Percentiles rank a stretch among this genome's conserved stretches.
Conservation (phyloP, 1,139 yeast species). For the Petasospora fabianii region DNA sequence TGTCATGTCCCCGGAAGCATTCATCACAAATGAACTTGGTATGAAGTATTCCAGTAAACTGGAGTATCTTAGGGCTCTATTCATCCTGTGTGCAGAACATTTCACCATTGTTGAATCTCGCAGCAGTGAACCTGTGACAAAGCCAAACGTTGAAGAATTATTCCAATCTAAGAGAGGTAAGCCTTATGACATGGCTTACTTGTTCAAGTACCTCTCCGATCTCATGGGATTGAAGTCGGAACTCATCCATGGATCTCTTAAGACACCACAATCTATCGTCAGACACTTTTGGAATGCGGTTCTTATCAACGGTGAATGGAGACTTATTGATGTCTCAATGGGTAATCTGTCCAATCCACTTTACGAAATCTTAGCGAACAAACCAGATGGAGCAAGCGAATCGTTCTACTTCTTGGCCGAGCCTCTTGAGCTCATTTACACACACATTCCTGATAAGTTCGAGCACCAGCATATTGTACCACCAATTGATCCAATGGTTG, state of each 20-base stretch:
- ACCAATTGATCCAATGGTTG: constrained; percentile 73
- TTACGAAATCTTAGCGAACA: constrained; percentile 33
- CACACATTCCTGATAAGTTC: constrained; percentile 80
- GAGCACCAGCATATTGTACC: constrained; percentile 85
- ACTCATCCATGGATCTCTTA: constrained; percentile 77
- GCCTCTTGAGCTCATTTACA: constrained; percentile 71
- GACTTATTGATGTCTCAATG: constrained; percentile 66
- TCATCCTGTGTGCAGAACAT: constrained; percentile 53
- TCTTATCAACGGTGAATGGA: constrained; percentile 68
- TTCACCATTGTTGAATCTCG: constrained; percentile 35
- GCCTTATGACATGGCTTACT: constrained; percentile 70
- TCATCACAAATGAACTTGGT: constrained; percentile 43
- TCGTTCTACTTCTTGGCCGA: constrained; percentile 71
- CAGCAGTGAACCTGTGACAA: constrained; percentile 27
- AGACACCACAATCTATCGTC: constrained; percentile 66
- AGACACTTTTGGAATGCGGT: constrained; percentile 92
- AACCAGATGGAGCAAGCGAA: constrained; percentile 30
- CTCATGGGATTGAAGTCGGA: constrained; percentile 71
- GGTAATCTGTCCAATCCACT: constrained; percentile 56
- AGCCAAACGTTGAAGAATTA: constrained; percentile 28
- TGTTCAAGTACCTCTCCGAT: constrained; percentile 70
- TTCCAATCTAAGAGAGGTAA: constrained; percentile 48
- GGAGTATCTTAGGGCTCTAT: constrained; percentile 60
- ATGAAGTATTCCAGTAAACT: constrained; percentile 40
- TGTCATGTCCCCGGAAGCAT: constrained; percentile 41